Percentiles rank a stretch among this genome's conserved stretches.
These are phyloP conservation scores for Apiospora arundinis DNA, from an alignment of 2,329 filamentous ascomycete genomes.

Conservation along the genomic window DNA sequence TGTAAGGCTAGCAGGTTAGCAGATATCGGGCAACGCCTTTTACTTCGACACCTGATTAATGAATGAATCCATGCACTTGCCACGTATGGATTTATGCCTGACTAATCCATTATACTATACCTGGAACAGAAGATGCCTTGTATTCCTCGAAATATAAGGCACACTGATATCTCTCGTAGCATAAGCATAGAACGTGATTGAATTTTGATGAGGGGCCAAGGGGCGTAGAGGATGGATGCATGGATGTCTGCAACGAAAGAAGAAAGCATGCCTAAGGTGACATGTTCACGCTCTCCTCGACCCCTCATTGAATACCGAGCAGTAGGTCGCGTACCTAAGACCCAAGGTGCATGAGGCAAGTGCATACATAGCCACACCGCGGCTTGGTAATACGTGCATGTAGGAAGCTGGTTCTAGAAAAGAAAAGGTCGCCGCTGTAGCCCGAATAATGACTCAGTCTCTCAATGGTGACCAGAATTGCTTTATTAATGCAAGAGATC, in stretches of 20 bases:
- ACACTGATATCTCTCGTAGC: no score
- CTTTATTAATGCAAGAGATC: background rate
- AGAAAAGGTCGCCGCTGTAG: background rate
- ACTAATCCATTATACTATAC: background rate
- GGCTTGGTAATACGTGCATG: background rate
- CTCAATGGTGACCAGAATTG: background rate
- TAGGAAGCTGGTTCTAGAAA: conserved; percentile 1
- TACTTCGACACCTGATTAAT: no score
- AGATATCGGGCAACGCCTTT: background rate
- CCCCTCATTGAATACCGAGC: background rate
- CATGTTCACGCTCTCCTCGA: background rate
- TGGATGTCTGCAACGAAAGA: background rate
- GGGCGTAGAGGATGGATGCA: background rate
- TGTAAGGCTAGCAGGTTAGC: no score
- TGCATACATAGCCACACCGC: background rate
- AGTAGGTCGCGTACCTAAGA: background rate
- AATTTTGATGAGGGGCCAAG: background rate
- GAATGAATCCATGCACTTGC: background rate
- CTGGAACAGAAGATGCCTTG: no score
- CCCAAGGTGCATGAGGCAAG: background rate
- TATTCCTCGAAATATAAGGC: no score
- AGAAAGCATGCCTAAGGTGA: no score
- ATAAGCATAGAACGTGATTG: no score
- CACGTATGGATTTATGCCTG: background rate
- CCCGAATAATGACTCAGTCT: background rate